These are phyloP conservation scores for Neoboletus subvelutipes DNA, from an alignment of 768 basidiomycete genomes.

Conservation along the genomic window DNA sequence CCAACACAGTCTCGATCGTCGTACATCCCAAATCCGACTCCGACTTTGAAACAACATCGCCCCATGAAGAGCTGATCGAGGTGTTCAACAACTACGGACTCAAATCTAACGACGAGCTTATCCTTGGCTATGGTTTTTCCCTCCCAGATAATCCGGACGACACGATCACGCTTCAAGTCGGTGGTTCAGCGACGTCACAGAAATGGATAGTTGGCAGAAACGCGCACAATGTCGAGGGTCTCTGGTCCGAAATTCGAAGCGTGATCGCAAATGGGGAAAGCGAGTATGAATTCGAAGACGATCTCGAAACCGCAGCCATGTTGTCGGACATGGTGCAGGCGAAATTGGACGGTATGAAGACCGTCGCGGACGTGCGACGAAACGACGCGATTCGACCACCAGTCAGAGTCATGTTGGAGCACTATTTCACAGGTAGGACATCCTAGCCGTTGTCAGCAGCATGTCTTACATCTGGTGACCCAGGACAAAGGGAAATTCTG, in stretches of 20 bases:
- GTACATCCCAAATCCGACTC: slow-evolving; percentile 41
- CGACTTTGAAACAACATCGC: slow-evolving; percentile 16
- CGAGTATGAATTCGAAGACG: slow-evolving; percentile 49
- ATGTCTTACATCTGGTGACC: neutral
- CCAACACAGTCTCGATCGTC: slow-evolving; percentile 59
- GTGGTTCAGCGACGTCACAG: slow-evolving; percentile 40
- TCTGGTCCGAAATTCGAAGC: slow-evolving; percentile 57
- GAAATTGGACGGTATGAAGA: slow-evolving; percentile 51
- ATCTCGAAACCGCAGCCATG: slow-evolving; percentile 65
- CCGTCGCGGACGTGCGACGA: slow-evolving; percentile 18
- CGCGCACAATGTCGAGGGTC: slow-evolving; percentile 50
- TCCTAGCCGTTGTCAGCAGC: neutral
- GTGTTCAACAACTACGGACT: slow-evolving; percentile 91
- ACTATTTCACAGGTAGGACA: slow-evolving; percentile 63
- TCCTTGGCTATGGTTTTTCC: slow-evolving; percentile 91
- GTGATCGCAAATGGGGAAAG: slow-evolving; percentile 26
- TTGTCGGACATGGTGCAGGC: slow-evolving; percentile 66
- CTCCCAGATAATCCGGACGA: slow-evolving; percentile 80
- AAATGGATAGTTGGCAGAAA: slow-evolving; percentile 66
- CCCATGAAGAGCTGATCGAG: slow-evolving; percentile 35
- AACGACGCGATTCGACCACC: slow-evolving; percentile 46
- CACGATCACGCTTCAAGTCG: slow-evolving; percentile 76
- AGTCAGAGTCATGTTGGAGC: slow-evolving; percentile 61
- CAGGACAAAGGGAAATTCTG: slow-evolving; percentile 64
- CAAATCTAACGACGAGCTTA: slow-evolving; percentile 86